Evolutionary conservation across 768 basidiomycete genomes (phyloP).

Genomic region (Suillus discolor): DNA sequence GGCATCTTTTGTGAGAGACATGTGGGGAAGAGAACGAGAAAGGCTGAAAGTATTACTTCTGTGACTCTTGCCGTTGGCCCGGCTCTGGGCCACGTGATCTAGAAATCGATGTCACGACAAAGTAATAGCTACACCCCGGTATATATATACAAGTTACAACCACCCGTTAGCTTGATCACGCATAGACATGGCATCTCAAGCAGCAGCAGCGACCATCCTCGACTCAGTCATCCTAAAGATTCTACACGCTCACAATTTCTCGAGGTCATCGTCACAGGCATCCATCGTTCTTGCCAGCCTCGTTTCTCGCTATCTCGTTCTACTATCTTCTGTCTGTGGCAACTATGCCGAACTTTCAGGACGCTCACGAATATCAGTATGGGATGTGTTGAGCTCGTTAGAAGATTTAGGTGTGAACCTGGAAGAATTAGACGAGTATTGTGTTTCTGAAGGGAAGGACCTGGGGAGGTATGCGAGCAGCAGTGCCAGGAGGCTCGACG

Average conservation of each 20-base stretch:
- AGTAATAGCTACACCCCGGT: too few relatives aligned
- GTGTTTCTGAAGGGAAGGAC: conserved; percentile 66
- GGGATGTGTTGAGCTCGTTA: conserved; percentile 67
- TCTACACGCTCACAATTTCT: conserved; percentile 77
- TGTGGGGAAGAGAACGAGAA: conserved; percentile 26
- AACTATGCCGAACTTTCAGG: conserved; percentile 78
- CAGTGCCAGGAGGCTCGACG: conserved; percentile 66
- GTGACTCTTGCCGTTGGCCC: neutral
- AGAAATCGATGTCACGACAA: too few relatives aligned
- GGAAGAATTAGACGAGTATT: conserved; percentile 71
- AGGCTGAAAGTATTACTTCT: neutral
- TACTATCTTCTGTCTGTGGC: conserved; percentile 67
- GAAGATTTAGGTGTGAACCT: conserved; percentile 75
- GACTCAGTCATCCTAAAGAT: conserved; percentile 70
- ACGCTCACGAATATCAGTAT: conserved; percentile 54
- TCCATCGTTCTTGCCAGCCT: conserved; percentile 72
- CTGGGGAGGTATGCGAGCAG: conserved; percentile 67
- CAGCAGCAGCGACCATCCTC: conserved; percentile 58
- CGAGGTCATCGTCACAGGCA: conserved; percentile 74
- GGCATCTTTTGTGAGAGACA: conserved; percentile 72
- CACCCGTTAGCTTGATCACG: neutral
- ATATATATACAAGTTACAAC: too few relatives aligned
- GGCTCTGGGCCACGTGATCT: too few relatives aligned
- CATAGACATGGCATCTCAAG: conserved; percentile 35
- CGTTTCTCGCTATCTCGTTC: conserved; percentile 69